Evolutionary conservation across 2,329 filamentous ascomycete species (phyloP), one percentile per base, ranked within the genome.

Genomic region (Aspergillus fumigatiaffinis): DNA sequence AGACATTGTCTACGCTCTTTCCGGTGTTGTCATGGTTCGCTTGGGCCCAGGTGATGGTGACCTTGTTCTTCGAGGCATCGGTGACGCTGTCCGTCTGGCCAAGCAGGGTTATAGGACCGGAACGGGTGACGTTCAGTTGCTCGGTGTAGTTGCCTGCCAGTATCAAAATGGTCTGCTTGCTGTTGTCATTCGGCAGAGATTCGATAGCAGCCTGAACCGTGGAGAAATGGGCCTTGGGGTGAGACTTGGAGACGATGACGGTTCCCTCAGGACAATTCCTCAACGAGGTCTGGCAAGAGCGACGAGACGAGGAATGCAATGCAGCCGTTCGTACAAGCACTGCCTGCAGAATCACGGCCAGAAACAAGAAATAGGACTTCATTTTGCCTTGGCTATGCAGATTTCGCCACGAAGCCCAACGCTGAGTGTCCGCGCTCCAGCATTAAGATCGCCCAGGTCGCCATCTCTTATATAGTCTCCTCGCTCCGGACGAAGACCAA

Each of bases 71-170:
- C 42, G 72, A 71, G 7, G 80, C 74, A 54, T 80, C 75, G 14
- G 78, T 76, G 3, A 81, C 79, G 2, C 69, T 63, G n/a, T 71
- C 64, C 1, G 81, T 84, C 59, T 84, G 77, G n/a, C 85, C 86
- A 0, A 88, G 77, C 6, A 88, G 76, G 28, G 84, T 86, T 6
- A 88, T 73, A 0, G 86, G 84, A 0, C 82, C 85, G 1, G 75
- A 70, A 1, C 86, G 83, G 3, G 86, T 88, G 58, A 88, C 77
- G 61, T 89, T 89, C 59, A 89, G 72, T 70, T 87, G 84, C 65
- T 88, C 86, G 1, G 75, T 82, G 64, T 88, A 88, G 58, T 77
- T 79, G 0, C 86, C 86, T 0, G 84, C 77, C 0, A 81, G 79
- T 49, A 88, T 80, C 12, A 88, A 78, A 62, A 89, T 87, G 20